These are phyloP conservation scores for Cyclanthera cordifolia DNA, from an alignment of 306 rosid species.

Conservation along the genomic window DNA sequence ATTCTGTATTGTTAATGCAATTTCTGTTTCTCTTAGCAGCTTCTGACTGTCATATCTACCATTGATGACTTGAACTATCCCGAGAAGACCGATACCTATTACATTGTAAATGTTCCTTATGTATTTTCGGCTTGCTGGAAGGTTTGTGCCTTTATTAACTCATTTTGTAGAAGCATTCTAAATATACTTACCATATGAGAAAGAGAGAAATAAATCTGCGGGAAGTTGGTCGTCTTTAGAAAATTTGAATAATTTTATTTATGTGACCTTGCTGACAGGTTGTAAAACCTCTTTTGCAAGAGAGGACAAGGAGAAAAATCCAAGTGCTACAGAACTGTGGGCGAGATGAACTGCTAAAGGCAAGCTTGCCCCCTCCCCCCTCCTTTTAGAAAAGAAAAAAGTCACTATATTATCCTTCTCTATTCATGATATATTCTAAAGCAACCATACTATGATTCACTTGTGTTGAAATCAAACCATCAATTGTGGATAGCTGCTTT, in stretches of 20 bases:
- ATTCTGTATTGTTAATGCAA: background rate
- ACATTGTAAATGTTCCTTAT: conserved; percentile 72
- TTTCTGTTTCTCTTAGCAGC: conserved; percentile 39
- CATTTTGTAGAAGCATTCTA: conserved; percentile 10
- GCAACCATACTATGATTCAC: background rate
- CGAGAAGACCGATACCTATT: conserved; percentile 86
- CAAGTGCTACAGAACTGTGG: conserved; percentile 88
- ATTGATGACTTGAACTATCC: conserved; percentile 96
- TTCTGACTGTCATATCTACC: conserved; percentile 75
- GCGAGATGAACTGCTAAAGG: conserved; percentile 78
- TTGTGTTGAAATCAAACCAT: background rate
- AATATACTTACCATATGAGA: conserved; percentile 6
- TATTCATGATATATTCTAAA: background rate
- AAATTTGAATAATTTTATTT: background rate
- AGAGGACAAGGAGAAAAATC: conserved; percentile 80
- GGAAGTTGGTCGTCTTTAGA: background rate
- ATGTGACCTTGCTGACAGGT: conserved; percentile 32
- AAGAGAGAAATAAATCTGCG: too few species aligned
- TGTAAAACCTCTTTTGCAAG: conserved; percentile 90
- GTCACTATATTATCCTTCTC: background rate
- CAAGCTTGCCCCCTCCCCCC: conserved; percentile 15
- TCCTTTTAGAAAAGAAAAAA: background rate
- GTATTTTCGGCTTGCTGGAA: conserved; percentile 98
- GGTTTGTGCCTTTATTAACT: conserved; percentile 36
- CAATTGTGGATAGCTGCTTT: background rate